Base-by-base conservation (phyloP, 106 monocot species). In the Platanthera guangdongensis region DNA sequence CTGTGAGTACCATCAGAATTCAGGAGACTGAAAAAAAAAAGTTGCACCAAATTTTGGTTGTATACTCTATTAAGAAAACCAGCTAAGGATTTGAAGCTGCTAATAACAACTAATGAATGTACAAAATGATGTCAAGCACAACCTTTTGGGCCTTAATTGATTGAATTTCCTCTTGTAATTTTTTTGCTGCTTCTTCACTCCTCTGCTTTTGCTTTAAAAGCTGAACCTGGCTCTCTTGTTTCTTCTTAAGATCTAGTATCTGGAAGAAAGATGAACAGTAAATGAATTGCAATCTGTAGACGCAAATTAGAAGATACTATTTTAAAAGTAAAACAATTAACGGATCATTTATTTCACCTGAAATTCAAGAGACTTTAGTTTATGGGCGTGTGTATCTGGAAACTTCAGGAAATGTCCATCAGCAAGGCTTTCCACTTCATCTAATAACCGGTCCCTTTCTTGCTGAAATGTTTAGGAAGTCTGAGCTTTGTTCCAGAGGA, bases 91-190 rank as follows among this genome's bases (percentile, higher is more conserved):
- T 9, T 51, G 13, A 60, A 71, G 51, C 32, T 16, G 28, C 9
- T 72, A 65, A 3, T 63, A 39, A 74, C 10, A 39, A 75, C 39
- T 53, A 57, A 74, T 12, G 52, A 18, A 2, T 14, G 15, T 52
- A 21, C 1, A 62, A 15, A 52, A 50, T 57, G 18, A 71, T 51
- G 45, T 4, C 15, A 57, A 52, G 15, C 9, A 16, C 55, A 71
- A 94, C 97, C 88, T 99, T 99, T 79, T 99, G 97, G 77, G 87
- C 86, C 65, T 99, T 99, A 45, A 99, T 99, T 76, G 69, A 94
- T 73, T 91, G 91, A 83, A 99, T 99, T 80, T 99, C 97, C 73
- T 99, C 97, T 81, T 99, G 97, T 68, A 99, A 71, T 52, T 94
- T 99, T 85, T 85, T 99, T 21, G 97, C 94, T 62, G 93, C 89